A percentile compares a stretch with the other conserved stretches of the same genome.
phyloP scores from a whole-genome alignment of 495 filamentous ascomycete genomes.

The Entonaema liquescens region DNA sequence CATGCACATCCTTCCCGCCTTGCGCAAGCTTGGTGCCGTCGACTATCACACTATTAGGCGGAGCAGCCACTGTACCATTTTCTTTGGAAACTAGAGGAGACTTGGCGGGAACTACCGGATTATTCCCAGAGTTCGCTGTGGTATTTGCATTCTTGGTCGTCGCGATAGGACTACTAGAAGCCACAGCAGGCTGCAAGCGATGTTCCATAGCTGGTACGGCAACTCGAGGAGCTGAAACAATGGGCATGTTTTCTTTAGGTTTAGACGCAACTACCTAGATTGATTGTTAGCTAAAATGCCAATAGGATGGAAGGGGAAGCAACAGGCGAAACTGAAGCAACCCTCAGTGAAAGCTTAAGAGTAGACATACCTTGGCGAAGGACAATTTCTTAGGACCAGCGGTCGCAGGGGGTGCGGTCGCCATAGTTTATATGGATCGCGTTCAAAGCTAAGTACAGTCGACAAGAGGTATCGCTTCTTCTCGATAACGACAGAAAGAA shows the following conservation, averaged over 20 bases:
- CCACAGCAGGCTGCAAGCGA: conserved; percentile 32
- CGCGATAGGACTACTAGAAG: conserved; percentile 13
- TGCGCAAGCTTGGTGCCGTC: conserved; percentile 47
- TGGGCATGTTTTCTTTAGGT: conserved; percentile 53
- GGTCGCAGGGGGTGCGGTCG: conserved; percentile 50
- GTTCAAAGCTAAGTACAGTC: conserved; percentile 8
- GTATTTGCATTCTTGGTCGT: conserved; percentile 21
- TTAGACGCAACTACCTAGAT: conserved; percentile 64
- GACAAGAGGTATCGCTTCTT: conserved; percentile 12
- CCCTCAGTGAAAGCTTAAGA: neutral
- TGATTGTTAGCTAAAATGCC: conserved; percentile 9
- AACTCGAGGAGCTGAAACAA: conserved; percentile 44
- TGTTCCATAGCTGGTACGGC: conserved; percentile 44
- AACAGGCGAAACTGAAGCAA: neutral
- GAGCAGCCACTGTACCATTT: conserved; percentile 21
- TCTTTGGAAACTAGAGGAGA: conserved; percentile 27
- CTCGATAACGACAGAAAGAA: conserved; percentile 28
- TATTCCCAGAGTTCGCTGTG: conserved; percentile 21
- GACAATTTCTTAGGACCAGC: conserved; percentile 59
- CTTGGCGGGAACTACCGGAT: conserved; percentile 31
- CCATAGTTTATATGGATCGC: conserved; percentile 46
- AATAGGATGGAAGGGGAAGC: neutral
- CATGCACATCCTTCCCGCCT: conserved; percentile 50
- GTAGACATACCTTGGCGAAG: conserved; percentile 65
- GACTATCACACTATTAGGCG: conserved; percentile 8